A percentile compares a stretch with the other conserved stretches of the same genome.
phyloP scores from a whole-genome alignment of 2,329 filamentous ascomycete genomes.

The Cordyceps farinosa region DNA sequence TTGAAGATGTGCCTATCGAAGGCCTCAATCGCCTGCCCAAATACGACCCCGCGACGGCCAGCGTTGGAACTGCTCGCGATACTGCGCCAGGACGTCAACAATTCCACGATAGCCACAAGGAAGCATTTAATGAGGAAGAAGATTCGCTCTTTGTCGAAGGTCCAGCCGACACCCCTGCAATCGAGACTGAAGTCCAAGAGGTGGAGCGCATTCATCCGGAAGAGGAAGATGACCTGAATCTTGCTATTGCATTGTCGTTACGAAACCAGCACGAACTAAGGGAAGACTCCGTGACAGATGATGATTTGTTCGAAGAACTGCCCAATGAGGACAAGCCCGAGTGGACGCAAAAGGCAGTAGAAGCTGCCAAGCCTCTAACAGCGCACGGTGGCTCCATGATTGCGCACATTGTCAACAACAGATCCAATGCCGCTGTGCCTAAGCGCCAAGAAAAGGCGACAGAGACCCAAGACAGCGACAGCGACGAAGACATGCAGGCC shows the following conservation, averaged over 20 bases:
- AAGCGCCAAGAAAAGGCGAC: constrained; percentile 32
- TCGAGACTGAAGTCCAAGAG: constrained; percentile 27
- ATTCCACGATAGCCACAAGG: constrained; percentile 24
- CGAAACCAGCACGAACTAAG: constrained; percentile 53
- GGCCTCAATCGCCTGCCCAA: constrained; percentile 82
- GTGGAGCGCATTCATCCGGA: constrained; percentile 39
- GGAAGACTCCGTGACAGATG: constrained; percentile 33
- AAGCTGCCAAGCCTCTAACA: constrained; percentile 48
- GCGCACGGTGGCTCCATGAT: constrained; percentile 58
- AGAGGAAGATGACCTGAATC: constrained; percentile 62
- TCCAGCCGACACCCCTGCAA: constrained; percentile 25
- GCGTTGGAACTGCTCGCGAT: constrained; percentile 27
- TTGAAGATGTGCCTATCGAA: constrained; percentile 90
- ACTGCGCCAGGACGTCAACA: constrained; percentile 28
- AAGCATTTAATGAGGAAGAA: constrained; percentile 34
- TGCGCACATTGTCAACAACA: constrained; percentile 70
- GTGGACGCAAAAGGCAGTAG: constrained; percentile 55
- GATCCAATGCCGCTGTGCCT: constrained; percentile 59
- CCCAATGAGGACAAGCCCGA: constrained; percentile 39
- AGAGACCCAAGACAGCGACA: constrained; percentile 54
- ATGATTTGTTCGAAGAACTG: constrained; percentile 49
- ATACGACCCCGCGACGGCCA: constrained; percentile 23
- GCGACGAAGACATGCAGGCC: constrained; percentile 75
- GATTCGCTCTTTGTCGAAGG: constrained; percentile 48
- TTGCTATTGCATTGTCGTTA: constrained; percentile 82